These are phyloP conservation scores for Cercospora sojina DNA, from an alignment of 2,329 filamentous ascomycete genomes.

Conservation along the genomic window DNA sequence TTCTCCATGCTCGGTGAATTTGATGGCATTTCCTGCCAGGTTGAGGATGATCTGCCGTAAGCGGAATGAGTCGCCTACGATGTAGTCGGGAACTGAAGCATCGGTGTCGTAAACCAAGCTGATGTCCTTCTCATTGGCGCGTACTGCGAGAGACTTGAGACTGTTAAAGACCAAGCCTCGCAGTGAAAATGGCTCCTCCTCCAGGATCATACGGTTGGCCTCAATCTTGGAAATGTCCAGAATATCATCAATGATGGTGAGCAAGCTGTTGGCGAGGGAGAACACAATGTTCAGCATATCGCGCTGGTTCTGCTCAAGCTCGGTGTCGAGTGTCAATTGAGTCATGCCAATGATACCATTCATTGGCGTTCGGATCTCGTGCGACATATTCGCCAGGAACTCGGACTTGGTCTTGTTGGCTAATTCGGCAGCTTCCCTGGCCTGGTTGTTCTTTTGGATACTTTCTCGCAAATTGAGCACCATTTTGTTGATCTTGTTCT, in stretches of 20 bases:
- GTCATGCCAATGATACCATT: conserved; percentile 99
- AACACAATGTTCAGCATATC: conserved; percentile 99
- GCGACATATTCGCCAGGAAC: conserved; percentile 97
- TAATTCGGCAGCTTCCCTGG: conserved; percentile 90
- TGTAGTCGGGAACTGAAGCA: conserved; percentile 88
- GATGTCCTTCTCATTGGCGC: conserved; percentile 92
- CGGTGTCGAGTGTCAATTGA: conserved; percentile 87
- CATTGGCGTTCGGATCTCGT: conserved; percentile 96
- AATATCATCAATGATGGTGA: conserved; percentile 91
- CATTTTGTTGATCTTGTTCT: conserved; percentile 99
- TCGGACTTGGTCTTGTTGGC: conserved; percentile 98
- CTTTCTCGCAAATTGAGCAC: conserved; percentile 92
- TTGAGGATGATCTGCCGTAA: conserved; percentile 95
- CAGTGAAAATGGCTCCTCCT: conserved; percentile 94
- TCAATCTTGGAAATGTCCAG: conserved; percentile 75
- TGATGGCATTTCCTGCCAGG: conserved; percentile 96
- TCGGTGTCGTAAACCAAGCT: conserved; percentile 93
- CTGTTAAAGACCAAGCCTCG: conserved; percentile 96
- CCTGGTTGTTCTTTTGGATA: conserved; percentile 94
- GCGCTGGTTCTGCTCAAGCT: conserved; percentile 89
- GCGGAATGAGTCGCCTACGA: conserved; percentile 94
- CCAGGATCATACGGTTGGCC: conserved; percentile 96
- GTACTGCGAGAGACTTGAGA: conserved; percentile 92
- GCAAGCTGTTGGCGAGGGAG: conserved; percentile 88
- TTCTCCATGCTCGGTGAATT: conserved; percentile 95